phyloP scores from a whole-genome alignment of 768 basidiomycete species.

The Termitomyces sp. region DNA sequence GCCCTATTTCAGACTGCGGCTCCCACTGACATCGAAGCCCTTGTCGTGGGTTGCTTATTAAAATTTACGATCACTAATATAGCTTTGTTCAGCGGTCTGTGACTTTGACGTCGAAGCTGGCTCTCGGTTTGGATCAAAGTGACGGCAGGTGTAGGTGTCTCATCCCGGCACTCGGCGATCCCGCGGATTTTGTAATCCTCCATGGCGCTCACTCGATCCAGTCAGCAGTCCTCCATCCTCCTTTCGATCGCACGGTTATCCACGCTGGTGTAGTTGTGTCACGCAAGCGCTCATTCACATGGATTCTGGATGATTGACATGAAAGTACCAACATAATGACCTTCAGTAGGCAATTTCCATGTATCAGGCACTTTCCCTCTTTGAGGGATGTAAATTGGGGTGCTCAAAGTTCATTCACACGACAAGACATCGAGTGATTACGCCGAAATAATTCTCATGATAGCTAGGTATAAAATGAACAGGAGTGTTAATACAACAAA shows the following conservation, averaged over 20 bases:
- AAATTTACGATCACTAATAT: conserved; percentile 4
- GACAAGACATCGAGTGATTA: not conserved
- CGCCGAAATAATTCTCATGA: not conserved
- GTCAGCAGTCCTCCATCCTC: conserved; percentile 43
- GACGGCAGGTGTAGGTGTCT: conserved; percentile 22
- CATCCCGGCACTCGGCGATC: conserved; percentile 31
- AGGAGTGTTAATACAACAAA: not conserved
- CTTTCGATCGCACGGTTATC: conserved; percentile 46
- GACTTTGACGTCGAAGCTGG: conserved; percentile 45
- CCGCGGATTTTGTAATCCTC: conserved; percentile 55
- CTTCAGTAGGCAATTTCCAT: not conserved
- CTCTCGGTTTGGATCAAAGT: conserved; percentile 29
- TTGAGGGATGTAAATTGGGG: not conserved
- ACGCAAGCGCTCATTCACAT: conserved; percentile 25
- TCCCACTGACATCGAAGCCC: conserved; percentile 34
- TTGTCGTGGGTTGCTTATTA: conserved; percentile 31
- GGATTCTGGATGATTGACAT: conserved; percentile 21
- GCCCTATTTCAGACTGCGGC: conserved; percentile 55
- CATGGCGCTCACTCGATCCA: conserved; percentile 40
- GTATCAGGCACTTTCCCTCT: not conserved
- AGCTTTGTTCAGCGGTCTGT: conserved; percentile 37
- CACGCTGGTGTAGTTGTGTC: conserved; percentile 39
- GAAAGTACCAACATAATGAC: not conserved
- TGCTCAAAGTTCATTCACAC: not conserved
- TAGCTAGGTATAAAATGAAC: not conserved